Base-by-base conservation (phyloP, 352 stramenopile species). In the Phytopythium boreale region DNA sequence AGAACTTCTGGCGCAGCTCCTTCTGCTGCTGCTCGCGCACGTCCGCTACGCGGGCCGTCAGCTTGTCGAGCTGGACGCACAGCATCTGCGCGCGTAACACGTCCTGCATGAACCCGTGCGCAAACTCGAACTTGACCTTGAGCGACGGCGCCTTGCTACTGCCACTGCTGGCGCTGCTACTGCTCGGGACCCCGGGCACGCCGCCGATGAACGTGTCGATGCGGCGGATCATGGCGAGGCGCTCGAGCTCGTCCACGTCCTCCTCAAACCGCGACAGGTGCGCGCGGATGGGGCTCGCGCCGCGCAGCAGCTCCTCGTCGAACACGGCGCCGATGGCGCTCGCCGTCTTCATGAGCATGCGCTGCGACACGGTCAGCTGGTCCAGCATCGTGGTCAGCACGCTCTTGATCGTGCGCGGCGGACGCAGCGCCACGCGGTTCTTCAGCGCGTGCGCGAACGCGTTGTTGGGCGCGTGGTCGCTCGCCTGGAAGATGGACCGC, bases 311-410 rank as follows among this genome's bases (percentile, higher is more conserved):
- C 39, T 93, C 83, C 49, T 88, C 75, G 56, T 96, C 87, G 70
- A 96, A 96, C 9, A 77, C 65, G 6, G 80, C 70, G 9, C 84
- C 87, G 31, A 96, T 88, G 24, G 89, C 80, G 53, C 85, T 96
- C 10, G 87, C 87, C 14, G 87, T 96, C 65, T 96, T 96, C 77
- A 96, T 84, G 17, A 96, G 72, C 82, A 94, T 93, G 31, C 81
- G 79, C 64, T 96, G 87, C 9, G 84, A 93, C 1, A 93, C 81
- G 1, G 82, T 91, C 22, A 96, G 72, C 56, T 93, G 84, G 47
- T 96, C 87, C 4, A 96, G 70, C 71, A 92, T 69, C 17, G 85
- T 94, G 27, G 86, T 93, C 19, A 96, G 69, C 2, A 96, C 84
- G 44, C 82, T 92, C 61, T 96, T 96, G 26, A 96, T 77, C 0